Evolutionary conservation across 306 rosid species (phyloP), one percentile per base, ranked within the genome.

Genomic region (Trifolium subterraneum): DNA sequence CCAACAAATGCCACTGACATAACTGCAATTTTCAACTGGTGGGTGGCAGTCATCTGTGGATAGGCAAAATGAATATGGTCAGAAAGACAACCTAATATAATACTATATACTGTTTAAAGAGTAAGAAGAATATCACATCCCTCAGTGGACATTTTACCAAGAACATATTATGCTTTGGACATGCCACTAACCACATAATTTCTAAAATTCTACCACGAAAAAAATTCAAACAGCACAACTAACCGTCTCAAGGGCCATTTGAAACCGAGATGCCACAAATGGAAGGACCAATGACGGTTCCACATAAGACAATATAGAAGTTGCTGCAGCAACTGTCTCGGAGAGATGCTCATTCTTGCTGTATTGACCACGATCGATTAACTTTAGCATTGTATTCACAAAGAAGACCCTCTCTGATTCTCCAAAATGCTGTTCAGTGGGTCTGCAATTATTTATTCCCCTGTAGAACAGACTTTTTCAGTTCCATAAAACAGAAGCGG

Each of bases 241-340:
- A 78, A 95, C 99, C 96, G 99, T 95, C 88, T 95, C 99, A 84
- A 95, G 87, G 81, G 99, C 99, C 99, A 95, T 95, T 16, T n/a
- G 96, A 75, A 94, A 95, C 82, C 99, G 93, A 78, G 96, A 92
- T 59, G 92, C 97, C 82, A 95, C 99, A 86, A 95, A 90, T 77
- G 98, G 98, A 61, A 95, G 90, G 83, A 95, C 97, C 80, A 90
- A 76, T 66, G 90, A 83, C 62, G 99, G 98, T 77, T 95, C 97
- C 81, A 92, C 98, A 75, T 88, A 95, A 33, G 99, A 88, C 85
- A 95, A 83, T 73, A 95, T 81, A 70, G 99, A 92, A 84, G 98
- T 92, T 55, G 98, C 96, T 1, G 96, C 89, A 58, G 99, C 98
- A 81, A 95, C 98, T 58, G 99, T 95, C 74, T 87, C 98, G 1